Conservation (phyloP, 148 eudicot species). For the Rhododendron henanense region DNA sequence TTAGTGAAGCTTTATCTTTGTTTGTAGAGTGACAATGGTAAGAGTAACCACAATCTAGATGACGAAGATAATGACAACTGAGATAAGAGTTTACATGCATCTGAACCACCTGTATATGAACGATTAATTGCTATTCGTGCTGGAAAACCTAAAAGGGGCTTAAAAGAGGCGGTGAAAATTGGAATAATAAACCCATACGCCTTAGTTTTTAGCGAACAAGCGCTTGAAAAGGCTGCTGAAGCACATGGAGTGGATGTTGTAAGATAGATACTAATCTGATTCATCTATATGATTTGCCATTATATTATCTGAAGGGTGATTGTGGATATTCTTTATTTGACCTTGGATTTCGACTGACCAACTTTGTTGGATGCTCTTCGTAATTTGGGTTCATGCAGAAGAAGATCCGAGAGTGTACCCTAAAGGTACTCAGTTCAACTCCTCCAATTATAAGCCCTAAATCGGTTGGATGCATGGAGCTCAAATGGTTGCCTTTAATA, state of each 20-base stretch:
- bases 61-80: too few relatives aligned
- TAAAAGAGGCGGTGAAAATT: conserved; percentile 60
- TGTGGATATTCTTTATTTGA: conserved; percentile 1
- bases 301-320: not conserved
- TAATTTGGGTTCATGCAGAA: conserved; percentile 58
- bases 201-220: conserved; percentile 83
- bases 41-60: too few relatives aligned
- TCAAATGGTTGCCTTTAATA: conserved; percentile 36
- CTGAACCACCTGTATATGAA: too few relatives aligned
- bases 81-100: too few relatives aligned
- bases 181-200: conserved; percentile 61
- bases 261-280: conserved; percentile 33
- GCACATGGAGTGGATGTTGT: conserved; percentile 52
- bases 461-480: conserved; percentile 90
- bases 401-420: conserved; percentile 68
- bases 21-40: too few relatives aligned
- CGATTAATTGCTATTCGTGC: conserved; percentile 65
- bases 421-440: conserved; percentile 62
- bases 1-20: too few relatives aligned
- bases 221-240: conserved; percentile 64
- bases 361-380: not conserved
- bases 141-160: conserved; percentile 56
- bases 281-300: not conserved
- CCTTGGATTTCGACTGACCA: not conserved
- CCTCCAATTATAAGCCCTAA: conserved; percentile 75